Evolutionary conservation across 257 asterid species (phyloP).

Genomic region (Echites panduratus): DNA sequence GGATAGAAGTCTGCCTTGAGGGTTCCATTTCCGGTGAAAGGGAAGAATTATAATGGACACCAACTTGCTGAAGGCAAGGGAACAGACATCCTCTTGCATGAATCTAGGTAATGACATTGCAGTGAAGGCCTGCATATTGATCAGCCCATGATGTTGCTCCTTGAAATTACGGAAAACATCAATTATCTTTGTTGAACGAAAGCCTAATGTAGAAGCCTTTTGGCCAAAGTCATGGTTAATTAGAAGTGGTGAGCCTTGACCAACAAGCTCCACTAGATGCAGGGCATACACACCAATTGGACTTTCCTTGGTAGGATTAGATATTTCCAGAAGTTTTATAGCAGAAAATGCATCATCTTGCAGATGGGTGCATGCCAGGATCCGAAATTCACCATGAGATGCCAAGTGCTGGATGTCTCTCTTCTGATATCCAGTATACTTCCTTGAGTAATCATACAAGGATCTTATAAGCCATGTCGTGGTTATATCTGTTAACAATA

Average conservation of each 20-base stretch:
- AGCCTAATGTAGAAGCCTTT: slow-evolving; percentile 37
- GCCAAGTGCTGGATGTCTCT: slow-evolving; percentile 56
- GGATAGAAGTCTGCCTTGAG: slow-evolving; percentile 54
- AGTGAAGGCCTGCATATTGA: slow-evolving; percentile 47
- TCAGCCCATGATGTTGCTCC: slow-evolving; percentile 34
- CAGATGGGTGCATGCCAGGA: slow-evolving; percentile 50
- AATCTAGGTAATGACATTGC: slow-evolving; percentile 58
- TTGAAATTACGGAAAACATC: slow-evolving; percentile 37
- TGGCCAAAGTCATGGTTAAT: slow-evolving; percentile 72
- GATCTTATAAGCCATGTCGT: slow-evolving; percentile 36
- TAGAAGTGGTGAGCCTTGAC: slow-evolving; percentile 55
- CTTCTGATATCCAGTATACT: slow-evolving; percentile 64
- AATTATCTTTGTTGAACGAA: slow-evolving; percentile 51
- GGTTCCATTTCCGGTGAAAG: slow-evolving; percentile 73
- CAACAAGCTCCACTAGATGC: slow-evolving; percentile 65
- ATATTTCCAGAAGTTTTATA: slow-evolving; percentile 38
- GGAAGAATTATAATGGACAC: slow-evolving; percentile 63
- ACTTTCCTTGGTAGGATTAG: slow-evolving; percentile 51
- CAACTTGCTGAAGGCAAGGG: slow-evolving; percentile 58
- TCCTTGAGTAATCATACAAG: slow-evolving; percentile 42
- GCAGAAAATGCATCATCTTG: slow-evolving; percentile 49
- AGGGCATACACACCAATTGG: slow-evolving; percentile 51
- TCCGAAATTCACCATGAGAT: slow-evolving; percentile 44
- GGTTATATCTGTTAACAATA: slow-evolving; percentile 38
- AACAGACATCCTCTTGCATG: slow-evolving; percentile 75